These are phyloP conservation scores for Stevia rebaudiana DNA, from an alignment of 140 eudicot genomes.

Conservation along the genomic window DNA sequence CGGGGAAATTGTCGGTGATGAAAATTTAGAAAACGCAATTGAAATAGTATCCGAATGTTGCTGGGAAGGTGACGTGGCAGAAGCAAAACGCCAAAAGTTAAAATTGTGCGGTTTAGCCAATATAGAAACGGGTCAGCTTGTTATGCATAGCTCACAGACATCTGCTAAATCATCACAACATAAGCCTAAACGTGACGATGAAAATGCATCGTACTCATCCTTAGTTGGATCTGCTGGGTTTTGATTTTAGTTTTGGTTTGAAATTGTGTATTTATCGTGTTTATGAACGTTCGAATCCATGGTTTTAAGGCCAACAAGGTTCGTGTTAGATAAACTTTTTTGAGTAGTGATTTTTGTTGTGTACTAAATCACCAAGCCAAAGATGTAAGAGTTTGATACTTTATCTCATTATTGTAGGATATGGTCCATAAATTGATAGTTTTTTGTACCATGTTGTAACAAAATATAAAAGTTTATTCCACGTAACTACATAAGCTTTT, in stretches of 20 bases:
- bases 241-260: constrained; percentile 15
- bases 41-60: constrained; percentile 81
- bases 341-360: not conserved
- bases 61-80: constrained; percentile 90
- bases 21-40: constrained; percentile 55
- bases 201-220: constrained; percentile 80
- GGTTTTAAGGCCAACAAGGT: not conserved
- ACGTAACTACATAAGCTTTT: no score
- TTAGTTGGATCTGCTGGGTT: constrained; percentile 91
- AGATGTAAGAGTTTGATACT: no score
- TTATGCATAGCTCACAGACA: constrained; percentile 10
- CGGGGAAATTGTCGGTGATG: constrained; percentile 53
- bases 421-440: no score
- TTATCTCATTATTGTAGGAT: no score
- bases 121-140: constrained; percentile 38
- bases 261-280: constrained; percentile 3
- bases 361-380: no score
- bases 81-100: constrained; percentile 57
- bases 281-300: constrained; percentile 9
- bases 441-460: no score
- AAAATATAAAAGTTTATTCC: no score
- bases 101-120: constrained; percentile 53
- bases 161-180: constrained; percentile 26
- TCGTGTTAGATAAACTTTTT: not conserved
- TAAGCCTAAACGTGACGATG: constrained; percentile 45